Conservation (phyloP, 169 alveolate species). For the Cryptosporidium felis region DNA sequence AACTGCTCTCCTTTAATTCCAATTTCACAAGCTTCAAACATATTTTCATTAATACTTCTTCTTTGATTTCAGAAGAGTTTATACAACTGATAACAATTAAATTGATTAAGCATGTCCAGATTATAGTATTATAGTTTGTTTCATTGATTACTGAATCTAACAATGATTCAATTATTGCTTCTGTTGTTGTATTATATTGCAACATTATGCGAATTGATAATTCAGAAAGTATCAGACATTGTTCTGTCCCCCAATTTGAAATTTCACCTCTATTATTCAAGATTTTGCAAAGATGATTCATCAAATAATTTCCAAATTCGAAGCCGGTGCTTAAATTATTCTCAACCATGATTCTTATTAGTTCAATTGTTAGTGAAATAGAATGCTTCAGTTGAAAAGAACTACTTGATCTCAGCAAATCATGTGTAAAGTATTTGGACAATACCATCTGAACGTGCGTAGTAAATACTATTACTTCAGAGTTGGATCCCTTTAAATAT, state of each 20-base stretch:
- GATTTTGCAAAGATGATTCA: constrained; percentile 52
- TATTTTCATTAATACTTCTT: neutral
- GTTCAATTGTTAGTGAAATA: constrained; percentile 20
- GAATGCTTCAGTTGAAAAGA: neutral
- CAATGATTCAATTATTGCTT: neutral
- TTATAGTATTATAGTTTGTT: neutral
- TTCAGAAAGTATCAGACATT: constrained; percentile 5
- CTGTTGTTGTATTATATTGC: neutral
- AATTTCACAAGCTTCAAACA: neutral
- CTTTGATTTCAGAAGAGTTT: neutral
- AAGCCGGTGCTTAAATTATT: neutral
- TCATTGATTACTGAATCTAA: neutral
- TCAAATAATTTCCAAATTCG: constrained; percentile 45
- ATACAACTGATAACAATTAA: constrained; percentile 9
- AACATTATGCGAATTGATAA: constrained; percentile 9
- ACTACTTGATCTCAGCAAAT: neutral
- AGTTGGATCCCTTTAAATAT: neutral
- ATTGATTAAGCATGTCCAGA: constrained; percentile 34
- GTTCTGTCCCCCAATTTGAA: constrained; percentile 27
- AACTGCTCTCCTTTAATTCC: neutral
- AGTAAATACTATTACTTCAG: neutral
- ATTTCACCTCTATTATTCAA: neutral
- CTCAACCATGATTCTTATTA: neutral
- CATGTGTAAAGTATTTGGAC: neutral
- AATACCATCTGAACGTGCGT: constrained; percentile 45